phyloP scores from a whole-genome alignment of 305 asterid genomes.

The Fraxinus platypoda region DNA sequence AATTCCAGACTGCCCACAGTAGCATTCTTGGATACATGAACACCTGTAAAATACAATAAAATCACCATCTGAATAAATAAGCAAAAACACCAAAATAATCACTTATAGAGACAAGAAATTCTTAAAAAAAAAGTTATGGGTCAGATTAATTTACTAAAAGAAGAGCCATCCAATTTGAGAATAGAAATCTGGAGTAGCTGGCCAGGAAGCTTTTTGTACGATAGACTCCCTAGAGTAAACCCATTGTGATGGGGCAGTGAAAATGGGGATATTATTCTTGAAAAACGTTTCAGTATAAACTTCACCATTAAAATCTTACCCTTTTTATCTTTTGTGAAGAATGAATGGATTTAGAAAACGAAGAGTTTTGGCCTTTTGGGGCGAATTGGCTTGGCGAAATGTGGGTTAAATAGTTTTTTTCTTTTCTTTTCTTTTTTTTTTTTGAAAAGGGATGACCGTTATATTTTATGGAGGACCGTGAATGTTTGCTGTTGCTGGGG shows the following conservation, averaged over 20 bases:
- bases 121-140: not conserved
- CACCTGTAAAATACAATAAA: conserved; percentile 29
- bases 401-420: too few relatives aligned
- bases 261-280: conserved; percentile 25
- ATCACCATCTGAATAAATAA: not conserved
- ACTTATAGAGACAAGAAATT: not conserved
- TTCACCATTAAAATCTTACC: conserved; percentile 31
- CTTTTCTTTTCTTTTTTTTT: too few relatives aligned
- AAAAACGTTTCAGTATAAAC: conserved; percentile 14
- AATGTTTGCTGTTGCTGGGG: not conserved
- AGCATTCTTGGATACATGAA: conserved; percentile 53
- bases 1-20: conserved; percentile 48
- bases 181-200: conserved; percentile 50
- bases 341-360: not conserved
- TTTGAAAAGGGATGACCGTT: not conserved
- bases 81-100: not conserved
- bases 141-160: conserved; percentile 38
- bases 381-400: not conserved
- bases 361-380: not conserved
- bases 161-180: conserved; percentile 64
- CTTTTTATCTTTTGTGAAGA: not conserved
- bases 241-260: conserved; percentile 21
- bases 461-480: not conserved
- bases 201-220: conserved; percentile 52
- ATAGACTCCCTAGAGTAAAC: conserved; percentile 12